Base-by-base conservation (phyloP, 2,329 filamentous ascomycete genomes). In the Microdochium paspali region DNA sequence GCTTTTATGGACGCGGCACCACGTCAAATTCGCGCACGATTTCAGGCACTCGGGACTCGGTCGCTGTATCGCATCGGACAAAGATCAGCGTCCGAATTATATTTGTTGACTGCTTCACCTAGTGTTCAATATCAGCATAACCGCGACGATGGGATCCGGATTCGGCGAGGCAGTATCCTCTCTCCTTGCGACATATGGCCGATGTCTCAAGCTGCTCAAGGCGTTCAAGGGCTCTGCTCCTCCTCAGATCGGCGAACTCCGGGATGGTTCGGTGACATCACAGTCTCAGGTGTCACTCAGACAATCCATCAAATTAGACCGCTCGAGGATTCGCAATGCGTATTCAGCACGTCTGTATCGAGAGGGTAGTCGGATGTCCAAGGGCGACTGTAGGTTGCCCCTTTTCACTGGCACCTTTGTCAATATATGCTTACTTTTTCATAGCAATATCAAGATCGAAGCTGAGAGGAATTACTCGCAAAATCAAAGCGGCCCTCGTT, bases 141-240 rank as follows among this genome's bases (percentile, higher is more conserved):
- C 31, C 15, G 35, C 18, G 6, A 20, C 18, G 5, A 40, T 40
- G 35, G 35, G 35, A 4, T 7, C 15, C 18, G 35, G 13, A 7
- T 73, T 78, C 51, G 66, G 70, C 46, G 60, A 66, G 45, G 64
- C 65, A 18, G 66, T 77, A 42, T 59, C 61, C 3, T 65, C 66
- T 7, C 62, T 79, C 13, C 58, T 77, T 18, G 65, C 71, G 44
- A 69, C 70, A 12, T 78, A 77, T 49, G 64, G 66, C 44, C 71
- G 64, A 51, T 72, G 71, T 51, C 60, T 73, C 28, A 60, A 63
- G 15, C 61, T 73, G 12, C 59, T 74, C 6, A 69, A 67, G 51
- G 58, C 58, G 10, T 59, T 66, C 47, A 59, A 59, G 46, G 53
- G 50, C 10, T 47, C 51, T 31, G 31, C 31, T 21, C 9, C 15